phyloP scores from a whole-genome alignment of 1,284 basidiomycete species.

The Leccinum laetum region DNA sequence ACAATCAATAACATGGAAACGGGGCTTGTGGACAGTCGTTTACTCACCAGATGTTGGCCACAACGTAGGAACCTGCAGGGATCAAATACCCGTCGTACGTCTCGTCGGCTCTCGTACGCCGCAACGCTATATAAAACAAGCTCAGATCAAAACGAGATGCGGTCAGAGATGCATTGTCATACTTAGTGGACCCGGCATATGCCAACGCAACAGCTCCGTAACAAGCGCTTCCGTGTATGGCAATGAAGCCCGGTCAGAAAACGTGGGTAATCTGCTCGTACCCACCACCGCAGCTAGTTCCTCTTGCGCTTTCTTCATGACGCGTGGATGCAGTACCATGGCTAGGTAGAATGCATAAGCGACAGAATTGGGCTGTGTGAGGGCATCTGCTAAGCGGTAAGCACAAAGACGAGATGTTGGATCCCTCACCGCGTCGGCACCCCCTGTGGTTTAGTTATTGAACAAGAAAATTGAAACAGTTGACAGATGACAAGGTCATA shows the following conservation, averaged over 20 bases:
- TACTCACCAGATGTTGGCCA: conserved; percentile 25
- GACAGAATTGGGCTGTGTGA: conserved; percentile 11
- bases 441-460: conserved; percentile 6
- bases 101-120: conserved; percentile 48
- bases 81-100: conserved; percentile 25
- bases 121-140: conserved; percentile 34
- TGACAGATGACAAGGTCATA: conserved; percentile 17
- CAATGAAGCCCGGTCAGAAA: conserved; percentile 25
- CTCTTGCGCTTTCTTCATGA: conserved; percentile 47
- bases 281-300: conserved; percentile 61
- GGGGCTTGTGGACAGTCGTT: too few relatives aligned
- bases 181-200: conserved; percentile 45
- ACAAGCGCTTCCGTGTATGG: conserved; percentile 29
- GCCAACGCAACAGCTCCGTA: conserved; percentile 62
- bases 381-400: background rate
- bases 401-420: background rate
- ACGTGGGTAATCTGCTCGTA: conserved; percentile 35
- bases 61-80: conserved; percentile 15
- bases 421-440: conserved; percentile 17
- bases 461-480: background rate
- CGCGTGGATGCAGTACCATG: conserved; percentile 24
- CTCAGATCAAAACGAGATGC: background rate
- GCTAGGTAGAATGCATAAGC: conserved; percentile 19
- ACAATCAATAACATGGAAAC: background rate
- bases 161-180: conserved; percentile 29